Percentiles rank a stretch among this genome's conserved stretches.
Conservation (phyloP, 148 eudicot genomes). For the Heliosperma pusillum region DNA sequence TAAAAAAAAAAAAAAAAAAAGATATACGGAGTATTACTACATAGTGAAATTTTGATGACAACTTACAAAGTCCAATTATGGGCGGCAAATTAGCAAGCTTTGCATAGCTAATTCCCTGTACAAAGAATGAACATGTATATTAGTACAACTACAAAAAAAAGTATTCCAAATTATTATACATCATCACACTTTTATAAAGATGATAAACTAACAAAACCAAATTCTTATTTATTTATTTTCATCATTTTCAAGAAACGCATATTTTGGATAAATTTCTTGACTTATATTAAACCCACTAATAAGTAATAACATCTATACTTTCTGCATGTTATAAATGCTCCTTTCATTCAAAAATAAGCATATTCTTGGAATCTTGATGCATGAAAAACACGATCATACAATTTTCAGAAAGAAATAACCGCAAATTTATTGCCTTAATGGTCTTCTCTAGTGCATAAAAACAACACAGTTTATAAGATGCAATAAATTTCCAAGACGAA, state of each 20-base stretch:
- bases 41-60: not conserved
- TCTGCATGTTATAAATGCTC: conserved; percentile 10
- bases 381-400: not conserved
- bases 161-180: no score
- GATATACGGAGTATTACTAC: no score
- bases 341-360: not conserved
- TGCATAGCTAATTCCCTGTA: conserved; percentile 95
- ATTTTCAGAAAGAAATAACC: not conserved
- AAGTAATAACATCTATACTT: not conserved
- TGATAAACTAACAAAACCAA: no score
- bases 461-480: not conserved
- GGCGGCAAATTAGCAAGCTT: conserved; percentile 98
- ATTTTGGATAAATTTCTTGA: not conserved
- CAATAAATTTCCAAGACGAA: conserved; percentile 7
- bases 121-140: conserved; percentile 12
- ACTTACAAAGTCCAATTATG: conserved; percentile 85
- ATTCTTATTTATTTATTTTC: no score
- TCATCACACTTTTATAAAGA: no score
- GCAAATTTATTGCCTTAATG: not conserved
- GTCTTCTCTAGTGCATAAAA: no score
- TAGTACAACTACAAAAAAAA: no score
- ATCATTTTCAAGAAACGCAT: not conserved
- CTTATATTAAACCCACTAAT: no score
- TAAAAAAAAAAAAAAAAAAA: no score
- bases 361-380: conserved; percentile 14